Evolutionary conservation across 306 rosid species (phyloP).

Genomic region (Argentina anserina): DNA sequence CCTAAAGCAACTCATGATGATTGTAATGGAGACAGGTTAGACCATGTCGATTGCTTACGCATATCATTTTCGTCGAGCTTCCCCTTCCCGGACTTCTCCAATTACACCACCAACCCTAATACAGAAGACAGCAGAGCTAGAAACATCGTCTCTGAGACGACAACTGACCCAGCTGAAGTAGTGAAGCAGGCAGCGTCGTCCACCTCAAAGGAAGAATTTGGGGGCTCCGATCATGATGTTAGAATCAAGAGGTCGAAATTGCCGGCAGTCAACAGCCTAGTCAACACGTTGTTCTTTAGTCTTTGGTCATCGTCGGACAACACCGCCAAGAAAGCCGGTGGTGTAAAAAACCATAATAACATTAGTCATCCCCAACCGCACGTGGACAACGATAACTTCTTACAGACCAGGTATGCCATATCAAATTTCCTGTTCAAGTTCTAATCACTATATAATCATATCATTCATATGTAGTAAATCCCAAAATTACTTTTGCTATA

Average conservation of each 20-base stretch:
- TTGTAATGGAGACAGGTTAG: neutral
- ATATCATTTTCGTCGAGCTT: constrained; percentile 50
- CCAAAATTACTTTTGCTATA: too few species aligned
- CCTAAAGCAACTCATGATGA: neutral
- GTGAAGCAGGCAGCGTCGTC: constrained; percentile 5
- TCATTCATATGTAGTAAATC: too few species aligned
- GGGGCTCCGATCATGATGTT: neutral
- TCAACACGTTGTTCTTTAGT: constrained; percentile 25
- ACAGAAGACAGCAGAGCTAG: neutral
- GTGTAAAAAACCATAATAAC: neutral
- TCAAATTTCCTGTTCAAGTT: too few species aligned
- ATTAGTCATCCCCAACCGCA: constrained; percentile 1
- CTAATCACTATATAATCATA: too few species aligned
- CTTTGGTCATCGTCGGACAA: constrained; percentile 17
- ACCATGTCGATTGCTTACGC: constrained; percentile 28
- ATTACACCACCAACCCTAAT: constrained; percentile 4
- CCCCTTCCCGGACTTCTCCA: constrained; percentile 11
- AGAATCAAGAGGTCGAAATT: neutral
- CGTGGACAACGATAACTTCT: constrained; percentile 5
- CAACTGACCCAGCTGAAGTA: neutral
- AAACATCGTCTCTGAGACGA: neutral
- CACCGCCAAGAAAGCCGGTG: neutral
- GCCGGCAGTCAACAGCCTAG: constrained; percentile 26
- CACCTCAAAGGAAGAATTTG: neutral
- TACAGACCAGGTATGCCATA: constrained; percentile 2